These are phyloP conservation scores for Globisporangium ultimum DNA, from an alignment of 352 stramenopile genomes.

Conservation along the genomic window DNA sequence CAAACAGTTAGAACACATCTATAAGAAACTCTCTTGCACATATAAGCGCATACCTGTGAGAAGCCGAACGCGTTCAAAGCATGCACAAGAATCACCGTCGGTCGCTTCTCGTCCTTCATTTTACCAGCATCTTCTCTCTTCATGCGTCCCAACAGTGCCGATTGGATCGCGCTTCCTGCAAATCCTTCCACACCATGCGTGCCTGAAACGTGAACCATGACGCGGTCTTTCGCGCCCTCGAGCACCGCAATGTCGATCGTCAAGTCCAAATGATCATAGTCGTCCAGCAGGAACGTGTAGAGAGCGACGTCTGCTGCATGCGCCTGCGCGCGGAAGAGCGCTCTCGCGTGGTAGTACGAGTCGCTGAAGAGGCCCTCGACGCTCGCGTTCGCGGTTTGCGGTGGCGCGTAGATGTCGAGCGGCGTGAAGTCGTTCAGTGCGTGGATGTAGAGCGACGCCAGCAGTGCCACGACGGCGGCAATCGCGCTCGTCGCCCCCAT, in stretches of 20 bases:
- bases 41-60: conserved; percentile 26
- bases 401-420: conserved; percentile 33
- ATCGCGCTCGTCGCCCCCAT: background rate
- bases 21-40: too few species aligned
- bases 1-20: too few species aligned
- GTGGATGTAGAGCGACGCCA: conserved; percentile 36
- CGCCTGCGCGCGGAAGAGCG: conserved; percentile 48
- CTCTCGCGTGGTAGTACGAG: conserved; percentile 63
- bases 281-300: conserved; percentile 41
- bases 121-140: background rate
- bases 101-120: conserved; percentile 14
- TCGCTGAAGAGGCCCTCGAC: conserved; percentile 48
- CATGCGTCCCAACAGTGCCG: conserved; percentile 34
- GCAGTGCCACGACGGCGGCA: conserved; percentile 10
- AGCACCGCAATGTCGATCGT: conserved; percentile 69
- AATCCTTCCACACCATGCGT: conserved; percentile 85
- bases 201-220: conserved; percentile 75
- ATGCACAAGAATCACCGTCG: conserved; percentile 90
- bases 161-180: conserved; percentile 81
- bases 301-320: conserved; percentile 32
- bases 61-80: conserved; percentile 93
- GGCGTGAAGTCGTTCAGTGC: conserved; percentile 47
- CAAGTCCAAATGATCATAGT: conserved; percentile 44
- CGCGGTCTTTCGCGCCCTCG: conserved; percentile 34
- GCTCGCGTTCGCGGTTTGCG: conserved; percentile 16